Evolutionary conservation across 345 rosid genomes (phyloP), one percentile per base, ranked within the genome.

Genomic region (Turritis glabra): DNA sequence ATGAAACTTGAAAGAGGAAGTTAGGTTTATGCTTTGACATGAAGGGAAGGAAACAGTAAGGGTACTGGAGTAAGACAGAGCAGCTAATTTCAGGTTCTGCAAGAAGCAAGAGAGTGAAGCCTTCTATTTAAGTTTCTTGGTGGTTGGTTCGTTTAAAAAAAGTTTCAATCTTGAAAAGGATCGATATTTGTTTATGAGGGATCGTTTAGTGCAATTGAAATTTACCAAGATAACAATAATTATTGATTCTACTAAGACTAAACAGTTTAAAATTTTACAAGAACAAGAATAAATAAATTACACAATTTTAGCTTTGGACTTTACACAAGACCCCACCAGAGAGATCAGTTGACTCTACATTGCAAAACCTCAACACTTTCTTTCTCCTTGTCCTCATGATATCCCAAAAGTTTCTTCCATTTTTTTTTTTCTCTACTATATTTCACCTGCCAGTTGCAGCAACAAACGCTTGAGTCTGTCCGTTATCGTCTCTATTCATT

Each of bases 381-480:
- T 29, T 29, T 68, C 23, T 41, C 22, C 15, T 17, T 52, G 40
- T 8, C n/a, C 30, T 40, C 30, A 27, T 4, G 62, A 51, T 37
- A 18, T 5, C 40, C 7, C 52, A 59, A 23, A 72, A 40, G 59
- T 35, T 40, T 66, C 70, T 84, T 62, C 70, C 51, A 51, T 29
- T 33, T 8, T 46, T n/a, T 2, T 6, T 27, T 44, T 51, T 56
- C 38, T 67, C 25, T 63, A 66, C 5, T 44, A 12, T 26, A 10
- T 41, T n/a, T 77, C 56, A 77, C 41, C 73, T 48, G 52, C 81
- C 81, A 19, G 67, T 77, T 40, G 77, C 71, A 43, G 77, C 71
- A 40, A 50, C 67, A 47, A 35, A 58, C 33, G 25, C 50, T 66
- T 25, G 64, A 23, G 13, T 26, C 25, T 41, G 82, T 54, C 78